phyloP scores from a whole-genome alignment of 352 stramenopile species.

The Phytophthora meadii region DNA sequence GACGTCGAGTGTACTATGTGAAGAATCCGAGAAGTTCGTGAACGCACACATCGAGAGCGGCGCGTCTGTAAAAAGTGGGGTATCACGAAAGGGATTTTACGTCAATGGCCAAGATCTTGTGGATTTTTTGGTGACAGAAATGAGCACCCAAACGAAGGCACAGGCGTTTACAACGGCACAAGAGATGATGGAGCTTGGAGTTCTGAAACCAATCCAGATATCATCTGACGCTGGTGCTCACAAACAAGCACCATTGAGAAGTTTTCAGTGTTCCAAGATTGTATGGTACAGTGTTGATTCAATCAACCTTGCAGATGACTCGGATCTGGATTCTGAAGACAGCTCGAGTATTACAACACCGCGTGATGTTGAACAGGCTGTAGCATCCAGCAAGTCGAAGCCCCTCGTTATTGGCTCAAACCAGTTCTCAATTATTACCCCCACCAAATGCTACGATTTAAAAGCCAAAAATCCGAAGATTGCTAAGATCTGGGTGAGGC shows the following conservation, averaged over 20 bases:
- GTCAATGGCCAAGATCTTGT: conserved; percentile 79
- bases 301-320: conserved; percentile 76
- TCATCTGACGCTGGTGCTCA: conserved; percentile 12
- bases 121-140: conserved; percentile 75
- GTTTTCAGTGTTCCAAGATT: conserved; percentile 81
- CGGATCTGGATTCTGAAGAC: conserved; percentile 76
- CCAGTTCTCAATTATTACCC: conserved; percentile 89
- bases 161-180: conserved; percentile 78
- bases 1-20: conserved; percentile 64
- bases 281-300: conserved; percentile 86
- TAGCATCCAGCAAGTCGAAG: conserved; percentile 31
- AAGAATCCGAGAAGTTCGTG: conserved; percentile 73
- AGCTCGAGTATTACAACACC: conserved; percentile 39
- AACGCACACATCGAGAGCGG: conserved; percentile 44
- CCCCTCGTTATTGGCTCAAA: conserved; percentile 51
- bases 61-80: conserved; percentile 30
- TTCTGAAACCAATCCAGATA: conserved; percentile 60
- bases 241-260: conserved; percentile 33
- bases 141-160: conserved; percentile 58
- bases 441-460: conserved; percentile 87
- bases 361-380: conserved; percentile 25
- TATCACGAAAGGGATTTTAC: conserved; percentile 76
- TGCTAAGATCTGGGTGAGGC: conserved; percentile 72
- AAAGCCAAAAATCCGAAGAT: conserved; percentile 82
- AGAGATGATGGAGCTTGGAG: conserved; percentile 76